Evolutionary conservation across 1,139 yeast species (phyloP), one percentile per base, ranked within the genome.

Genomic region (Blastobotrys ciferrii): DNA sequence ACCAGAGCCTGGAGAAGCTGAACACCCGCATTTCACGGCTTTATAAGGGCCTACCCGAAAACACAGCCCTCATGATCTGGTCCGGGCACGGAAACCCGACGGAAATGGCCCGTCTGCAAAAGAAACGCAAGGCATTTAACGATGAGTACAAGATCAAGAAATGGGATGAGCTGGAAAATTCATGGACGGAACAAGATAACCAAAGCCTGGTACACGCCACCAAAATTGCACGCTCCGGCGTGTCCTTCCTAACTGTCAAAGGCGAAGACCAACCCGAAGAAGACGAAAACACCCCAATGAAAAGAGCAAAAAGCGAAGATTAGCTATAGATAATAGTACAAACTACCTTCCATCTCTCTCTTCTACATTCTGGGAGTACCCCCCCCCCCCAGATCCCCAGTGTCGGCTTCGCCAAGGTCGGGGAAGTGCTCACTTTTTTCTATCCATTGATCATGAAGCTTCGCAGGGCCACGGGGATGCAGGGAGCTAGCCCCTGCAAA

Each of bases 81-180:
- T 75, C 88, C 0, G 87, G 85, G 1, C 72, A 77, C 48, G 89
- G 91, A 1, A 78, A 81, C 56, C 80, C 84, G 2, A 62, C 73
- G 15, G 76, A 72, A 41, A 74, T 83, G 78, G 62, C 66, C 13
- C 64, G 70, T 43, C 68, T 87, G 43, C 80, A 77, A 53, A 62
- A 52, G 58, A 65, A 54, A 63, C 76, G 69, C 50, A 62, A 57
- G 54, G 64, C 59, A 53, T 78, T 66, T 63, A 75, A 72, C 54
- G 60, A 52, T 56, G 78, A 67, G 55, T 77, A 62, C 68, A 68
- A 56, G 64, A 75, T 57, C 57, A 74, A 67, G 51, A 73, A 60
- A 48, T 74, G 66, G 66, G 71, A 63, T 45, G 81, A 71, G 9
- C 67, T 74, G 18, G 77, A 76, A 48, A 71, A 71, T 14, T 63